Evolutionary conservation across 176 grass and related monocot species (phyloP).

Genomic region (Oryza coarctata): DNA sequence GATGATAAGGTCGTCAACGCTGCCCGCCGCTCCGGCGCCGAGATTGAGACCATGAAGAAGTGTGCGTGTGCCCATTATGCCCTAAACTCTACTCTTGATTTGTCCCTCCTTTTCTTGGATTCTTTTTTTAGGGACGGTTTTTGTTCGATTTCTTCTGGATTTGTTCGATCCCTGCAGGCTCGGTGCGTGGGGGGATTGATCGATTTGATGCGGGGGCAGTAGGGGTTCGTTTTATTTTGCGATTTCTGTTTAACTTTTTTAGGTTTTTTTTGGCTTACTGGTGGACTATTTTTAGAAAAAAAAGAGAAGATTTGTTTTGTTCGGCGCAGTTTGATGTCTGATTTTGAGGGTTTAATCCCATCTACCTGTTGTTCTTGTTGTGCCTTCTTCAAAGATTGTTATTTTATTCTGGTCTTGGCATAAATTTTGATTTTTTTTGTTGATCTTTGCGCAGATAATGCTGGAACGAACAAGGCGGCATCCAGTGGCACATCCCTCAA

Average conservation of each 20-base stretch:
- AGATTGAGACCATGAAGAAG: conserved; percentile 78
- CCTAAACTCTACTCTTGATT: background rate
- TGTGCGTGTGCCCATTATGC: background rate
- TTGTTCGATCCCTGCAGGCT: background rate
- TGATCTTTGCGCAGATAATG: conserved; percentile 49
- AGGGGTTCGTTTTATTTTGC: background rate
- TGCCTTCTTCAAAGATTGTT: background rate
- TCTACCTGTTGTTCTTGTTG: background rate
- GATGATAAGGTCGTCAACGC: conserved; percentile 86
- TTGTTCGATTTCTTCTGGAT: conserved; percentile 1
- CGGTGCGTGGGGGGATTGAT: background rate
- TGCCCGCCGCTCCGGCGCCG: conserved; percentile 71
- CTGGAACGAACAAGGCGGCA: conserved; percentile 66
- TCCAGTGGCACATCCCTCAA: conserved; percentile 71
- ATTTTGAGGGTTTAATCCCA: background rate
- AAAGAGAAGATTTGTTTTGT: background rate
- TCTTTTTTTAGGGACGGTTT: background rate
- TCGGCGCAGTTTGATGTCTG: background rate
- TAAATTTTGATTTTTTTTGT: background rate
- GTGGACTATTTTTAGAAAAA: background rate
- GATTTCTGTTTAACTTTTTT: background rate
- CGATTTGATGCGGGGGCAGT: background rate
- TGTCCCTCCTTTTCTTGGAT: background rate
- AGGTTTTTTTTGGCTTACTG: background rate
- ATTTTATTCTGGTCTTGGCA: background rate